Conservation (phyloP, 176 grass and related monocot species). For the Avena sativa region DNA sequence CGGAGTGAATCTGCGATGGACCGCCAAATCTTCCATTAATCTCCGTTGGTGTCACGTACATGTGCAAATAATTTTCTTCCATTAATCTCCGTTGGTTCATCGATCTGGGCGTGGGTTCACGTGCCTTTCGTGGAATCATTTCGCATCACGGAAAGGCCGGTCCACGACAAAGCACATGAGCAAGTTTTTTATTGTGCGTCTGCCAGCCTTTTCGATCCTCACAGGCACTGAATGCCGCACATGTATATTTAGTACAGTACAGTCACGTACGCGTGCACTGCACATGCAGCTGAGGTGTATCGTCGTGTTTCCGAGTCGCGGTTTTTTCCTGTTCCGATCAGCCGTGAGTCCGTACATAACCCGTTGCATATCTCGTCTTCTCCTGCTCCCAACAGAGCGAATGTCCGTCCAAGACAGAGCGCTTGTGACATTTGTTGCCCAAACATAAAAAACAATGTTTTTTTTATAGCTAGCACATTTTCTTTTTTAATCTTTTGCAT, state of each 20-base stretch:
- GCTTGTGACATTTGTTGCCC: too few species aligned
- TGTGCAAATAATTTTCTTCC: neutral
- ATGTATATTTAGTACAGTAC: neutral
- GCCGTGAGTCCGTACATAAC: neutral
- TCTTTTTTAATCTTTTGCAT: too few species aligned
- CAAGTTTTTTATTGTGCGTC: neutral
- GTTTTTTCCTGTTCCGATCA: neutral
- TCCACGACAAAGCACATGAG: neutral
- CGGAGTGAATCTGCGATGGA: neutral
- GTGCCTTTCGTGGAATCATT: neutral
- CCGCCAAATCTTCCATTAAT: neutral
- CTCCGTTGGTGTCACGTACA: neutral
- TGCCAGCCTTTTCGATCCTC: neutral
- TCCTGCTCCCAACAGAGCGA: neutral
- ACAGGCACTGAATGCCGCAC: neutral
- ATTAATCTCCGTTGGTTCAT: too few species aligned
- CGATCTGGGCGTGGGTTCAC: neutral
- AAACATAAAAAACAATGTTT: too few species aligned
- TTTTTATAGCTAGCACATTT: too few species aligned
- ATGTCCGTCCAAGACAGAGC: neutral
- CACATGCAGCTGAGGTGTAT: neutral
- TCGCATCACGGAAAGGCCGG: neutral
- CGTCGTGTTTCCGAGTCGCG: too few species aligned
- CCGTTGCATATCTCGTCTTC: neutral
- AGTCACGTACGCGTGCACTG: neutral